Percentiles rank a stretch among this genome's conserved stretches.
Conservation (phyloP, 305 asterid genomes). For the Fraxinus sp. region DNA sequence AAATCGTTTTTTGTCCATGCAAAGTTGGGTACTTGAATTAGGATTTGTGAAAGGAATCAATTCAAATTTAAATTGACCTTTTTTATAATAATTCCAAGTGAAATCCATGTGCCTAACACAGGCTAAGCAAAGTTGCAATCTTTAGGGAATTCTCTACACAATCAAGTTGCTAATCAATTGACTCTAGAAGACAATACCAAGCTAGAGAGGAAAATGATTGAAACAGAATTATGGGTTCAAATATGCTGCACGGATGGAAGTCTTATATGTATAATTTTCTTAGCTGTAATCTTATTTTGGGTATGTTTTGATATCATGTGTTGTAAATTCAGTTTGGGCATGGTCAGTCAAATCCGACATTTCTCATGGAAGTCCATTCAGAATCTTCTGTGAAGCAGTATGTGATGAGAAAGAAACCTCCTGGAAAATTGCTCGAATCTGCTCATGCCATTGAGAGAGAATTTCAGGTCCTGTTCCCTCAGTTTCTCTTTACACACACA, state of each 20-base stretch:
- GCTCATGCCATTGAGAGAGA: slow-evolving; percentile 98
- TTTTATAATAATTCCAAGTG: neutral
- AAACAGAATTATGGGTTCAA: neutral
- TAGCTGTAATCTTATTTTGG: neutral
- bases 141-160: neutral
- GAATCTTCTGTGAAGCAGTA: slow-evolving; percentile 55
- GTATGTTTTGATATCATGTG: neutral
- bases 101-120: neutral
- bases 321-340: slow-evolving; percentile 74
- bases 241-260: neutral
- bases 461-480: slow-evolving; percentile 53
- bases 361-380: slow-evolving; percentile 70
- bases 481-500: neutral
- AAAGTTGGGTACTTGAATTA: neutral
- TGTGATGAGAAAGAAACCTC: slow-evolving; percentile 91
- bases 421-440: slow-evolving; percentile 75
- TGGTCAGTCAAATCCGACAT: slow-evolving; percentile 96
- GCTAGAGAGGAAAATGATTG: neutral
- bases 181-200: neutral
- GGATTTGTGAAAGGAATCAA: neutral
- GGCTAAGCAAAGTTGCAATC: neutral
- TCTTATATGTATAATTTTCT: neutral
- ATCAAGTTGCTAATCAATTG: neutral
- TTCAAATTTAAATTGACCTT: neutral
- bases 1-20: neutral